phyloP scores from a whole-genome alignment of 371 early-diverging fungal genomes.

The Mucor indicus region DNA sequence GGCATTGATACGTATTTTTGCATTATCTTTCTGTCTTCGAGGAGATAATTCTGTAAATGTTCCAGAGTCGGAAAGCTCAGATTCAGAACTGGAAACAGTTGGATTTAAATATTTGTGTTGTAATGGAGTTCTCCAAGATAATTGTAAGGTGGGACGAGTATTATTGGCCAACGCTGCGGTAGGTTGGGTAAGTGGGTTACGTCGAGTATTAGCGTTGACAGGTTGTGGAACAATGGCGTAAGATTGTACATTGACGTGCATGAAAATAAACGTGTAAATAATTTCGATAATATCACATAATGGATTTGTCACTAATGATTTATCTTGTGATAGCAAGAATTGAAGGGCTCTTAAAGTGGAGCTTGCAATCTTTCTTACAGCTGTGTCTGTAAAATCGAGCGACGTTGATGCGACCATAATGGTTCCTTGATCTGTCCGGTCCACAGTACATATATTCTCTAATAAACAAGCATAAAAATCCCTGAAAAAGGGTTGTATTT shows the following conservation, averaged over 20 bases:
- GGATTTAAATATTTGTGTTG: not conserved
- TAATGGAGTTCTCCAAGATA: constrained; percentile 23
- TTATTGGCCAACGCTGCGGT: not conserved
- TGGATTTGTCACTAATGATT: constrained; percentile 38
- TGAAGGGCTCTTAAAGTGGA: constrained; percentile 52
- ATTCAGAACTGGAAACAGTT: constrained; percentile 52
- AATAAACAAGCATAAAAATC: constrained; percentile 42
- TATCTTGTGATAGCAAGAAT: constrained; percentile 41
- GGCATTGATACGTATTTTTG: constrained; percentile 59
- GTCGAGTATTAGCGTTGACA: constrained; percentile 1
- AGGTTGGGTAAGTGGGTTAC: constrained; percentile 1
- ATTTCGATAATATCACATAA: constrained; percentile 46
- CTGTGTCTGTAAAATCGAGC: constrained; percentile 38
- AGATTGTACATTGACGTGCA: constrained; percentile 33
- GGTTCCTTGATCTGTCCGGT: constrained; percentile 28
- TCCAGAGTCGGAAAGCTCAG: constrained; percentile 59
- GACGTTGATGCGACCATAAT: constrained; percentile 34
- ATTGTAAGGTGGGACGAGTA: constrained; percentile 2
- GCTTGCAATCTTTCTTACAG: constrained; percentile 47
- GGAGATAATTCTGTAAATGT: constrained; percentile 12
- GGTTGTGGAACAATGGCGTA: constrained; percentile 9
- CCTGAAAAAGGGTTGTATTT: constrained; percentile 34
- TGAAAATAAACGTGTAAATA: constrained; percentile 46
- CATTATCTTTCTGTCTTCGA: constrained; percentile 34
- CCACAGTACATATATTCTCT: constrained; percentile 33